Conservation (phyloP, 257 asterid genomes). For the Solanum virginianum region DNA sequence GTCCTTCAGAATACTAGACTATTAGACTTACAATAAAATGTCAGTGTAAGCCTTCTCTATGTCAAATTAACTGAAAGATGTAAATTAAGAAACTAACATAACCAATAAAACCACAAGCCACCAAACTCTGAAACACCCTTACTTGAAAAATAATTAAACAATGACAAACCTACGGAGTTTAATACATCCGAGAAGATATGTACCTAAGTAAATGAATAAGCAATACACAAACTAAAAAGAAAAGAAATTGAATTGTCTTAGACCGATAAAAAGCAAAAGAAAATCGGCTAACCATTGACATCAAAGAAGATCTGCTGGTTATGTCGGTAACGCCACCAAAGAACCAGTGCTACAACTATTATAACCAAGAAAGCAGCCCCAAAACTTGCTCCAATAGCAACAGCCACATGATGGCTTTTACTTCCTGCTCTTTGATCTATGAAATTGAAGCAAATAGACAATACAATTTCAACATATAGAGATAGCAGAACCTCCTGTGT, state of each 20-base stretch:
- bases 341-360: constrained; percentile 27
- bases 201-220: background rate
- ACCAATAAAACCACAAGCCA: background rate
- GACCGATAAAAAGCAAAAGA: background rate
- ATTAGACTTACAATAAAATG: background rate
- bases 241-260: background rate
- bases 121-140: background rate
- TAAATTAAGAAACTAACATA: background rate
- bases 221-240: background rate
- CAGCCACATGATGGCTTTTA: constrained; percentile 44
- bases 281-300: constrained; percentile 52
- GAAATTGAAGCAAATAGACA: background rate
- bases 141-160: background rate
- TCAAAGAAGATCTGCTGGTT: constrained; percentile 95
- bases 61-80: background rate
- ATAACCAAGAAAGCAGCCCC: constrained; percentile 42
- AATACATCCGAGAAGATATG: background rate
- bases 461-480: background rate
- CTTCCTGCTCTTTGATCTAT: constrained; percentile 39
- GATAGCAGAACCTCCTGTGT: background rate
- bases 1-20: background rate
- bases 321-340: constrained; percentile 74
- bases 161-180: background rate
- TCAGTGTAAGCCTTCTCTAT: background rate
- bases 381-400: constrained; percentile 64